A percentile compares a stretch with the other conserved stretches of the same genome.
phyloP scores from a whole-genome alignment of 1,284 basidiomycete genomes.

The Pholiota adiposa region DNA sequence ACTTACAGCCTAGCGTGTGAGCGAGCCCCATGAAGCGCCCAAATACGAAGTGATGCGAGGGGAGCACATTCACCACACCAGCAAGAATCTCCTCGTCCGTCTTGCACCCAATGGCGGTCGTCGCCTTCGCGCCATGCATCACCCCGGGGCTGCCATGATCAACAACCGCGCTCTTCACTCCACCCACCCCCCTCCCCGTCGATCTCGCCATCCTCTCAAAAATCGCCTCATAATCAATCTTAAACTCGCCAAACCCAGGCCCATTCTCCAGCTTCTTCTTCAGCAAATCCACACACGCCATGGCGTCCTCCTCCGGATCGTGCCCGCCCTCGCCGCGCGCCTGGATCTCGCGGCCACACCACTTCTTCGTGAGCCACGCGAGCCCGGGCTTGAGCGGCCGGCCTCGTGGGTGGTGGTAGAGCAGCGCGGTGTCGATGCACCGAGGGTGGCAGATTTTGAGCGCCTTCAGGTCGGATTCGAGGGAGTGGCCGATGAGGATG shows the following conservation, averaged over 20 bases:
- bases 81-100: constrained; percentile 78
- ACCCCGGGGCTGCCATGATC: constrained; percentile 83
- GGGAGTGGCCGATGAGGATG: constrained; percentile 91
- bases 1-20: constrained; percentile 78
- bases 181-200: constrained; percentile 43
- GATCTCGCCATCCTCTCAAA: constrained; percentile 80
- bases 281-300: constrained; percentile 83
- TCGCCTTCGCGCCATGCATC: constrained; percentile 85
- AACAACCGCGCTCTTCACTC: constrained; percentile 70
- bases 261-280: constrained; percentile 81
- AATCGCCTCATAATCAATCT: constrained; percentile 82
- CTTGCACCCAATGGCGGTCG: constrained; percentile 71
- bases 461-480: constrained; percentile 88
- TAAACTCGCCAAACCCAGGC: constrained; percentile 86
- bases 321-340: constrained; percentile 79
- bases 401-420: constrained; percentile 89
- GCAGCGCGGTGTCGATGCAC: constrained; percentile 88
- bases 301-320: constrained; percentile 90
- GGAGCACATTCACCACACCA: constrained; percentile 62
- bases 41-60: constrained; percentile 79
- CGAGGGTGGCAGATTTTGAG: constrained; percentile 83
- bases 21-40: constrained; percentile 82
- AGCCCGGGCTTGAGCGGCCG: constrained; percentile 90
- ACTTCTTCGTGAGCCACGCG: constrained; percentile 91
- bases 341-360: constrained; percentile 88